Evolutionary conservation across 495 filamentous ascomycete species (phyloP).

Genomic region (Cryomyces minteri): DNA sequence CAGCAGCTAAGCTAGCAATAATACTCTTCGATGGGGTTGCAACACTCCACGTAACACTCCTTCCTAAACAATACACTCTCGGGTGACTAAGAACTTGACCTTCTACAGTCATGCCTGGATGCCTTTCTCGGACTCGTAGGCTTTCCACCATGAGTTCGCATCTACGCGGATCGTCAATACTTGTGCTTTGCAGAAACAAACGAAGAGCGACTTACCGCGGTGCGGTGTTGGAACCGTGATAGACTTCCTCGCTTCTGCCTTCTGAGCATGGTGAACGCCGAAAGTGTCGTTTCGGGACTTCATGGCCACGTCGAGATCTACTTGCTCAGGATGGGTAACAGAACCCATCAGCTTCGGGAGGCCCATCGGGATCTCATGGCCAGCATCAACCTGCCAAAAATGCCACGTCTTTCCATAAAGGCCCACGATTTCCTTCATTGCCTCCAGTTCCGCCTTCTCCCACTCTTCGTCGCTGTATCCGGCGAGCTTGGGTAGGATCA

Average conservation of each 20-base stretch:
- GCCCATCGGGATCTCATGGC: constrained; percentile 1
- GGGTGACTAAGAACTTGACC: too few species aligned
- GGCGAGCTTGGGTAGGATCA: constrained; percentile 5
- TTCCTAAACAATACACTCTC: too few species aligned
- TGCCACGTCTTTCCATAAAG: constrained; percentile 14
- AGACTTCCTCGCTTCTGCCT: constrained; percentile 4
- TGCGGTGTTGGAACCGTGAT: not conserved
- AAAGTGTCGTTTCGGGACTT: constrained; percentile 5
- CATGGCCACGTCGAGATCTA: constrained; percentile 6
- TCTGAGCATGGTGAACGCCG: constrained; percentile 4
- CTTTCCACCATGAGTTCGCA: too few species aligned
- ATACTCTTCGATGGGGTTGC: too few species aligned
- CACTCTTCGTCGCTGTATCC: constrained; percentile 7
- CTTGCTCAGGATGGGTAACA: constrained; percentile 1
- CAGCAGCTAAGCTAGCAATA: too few species aligned
- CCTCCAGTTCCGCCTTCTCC: constrained; percentile 8
- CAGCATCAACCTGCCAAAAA: constrained; percentile 9
- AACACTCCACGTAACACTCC: too few species aligned
- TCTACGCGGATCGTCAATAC: too few species aligned
- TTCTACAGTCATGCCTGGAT: too few species aligned
- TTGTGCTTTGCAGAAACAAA: too few species aligned
- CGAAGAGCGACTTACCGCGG: too few species aligned
- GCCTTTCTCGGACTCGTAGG: too few species aligned
- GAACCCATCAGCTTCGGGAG: constrained; percentile 6
- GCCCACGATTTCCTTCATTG: constrained; percentile 6